These are phyloP conservation scores for Quillaja saponaria DNA, from an alignment of 306 rosid genomes.

Conservation along the genomic window DNA sequence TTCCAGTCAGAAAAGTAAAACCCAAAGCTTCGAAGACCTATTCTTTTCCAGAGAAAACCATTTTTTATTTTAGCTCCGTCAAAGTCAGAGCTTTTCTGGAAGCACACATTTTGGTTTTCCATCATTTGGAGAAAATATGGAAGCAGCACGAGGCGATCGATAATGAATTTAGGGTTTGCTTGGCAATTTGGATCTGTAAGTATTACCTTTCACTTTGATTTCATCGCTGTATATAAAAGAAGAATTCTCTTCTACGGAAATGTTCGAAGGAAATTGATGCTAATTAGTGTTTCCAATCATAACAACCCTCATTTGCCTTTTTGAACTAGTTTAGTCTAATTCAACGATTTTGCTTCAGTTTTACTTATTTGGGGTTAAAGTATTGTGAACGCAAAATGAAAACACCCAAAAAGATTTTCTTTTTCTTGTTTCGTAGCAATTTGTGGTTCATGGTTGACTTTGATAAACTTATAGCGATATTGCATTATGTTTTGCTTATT, in stretches of 20 bases:
- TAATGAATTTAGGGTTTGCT: constrained; percentile 54
- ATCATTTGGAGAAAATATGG: neutral
- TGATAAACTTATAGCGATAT: neutral
- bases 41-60: neutral
- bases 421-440: neutral
- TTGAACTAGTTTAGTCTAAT: neutral
- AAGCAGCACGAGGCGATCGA: constrained; percentile 9
- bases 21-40: too few species aligned
- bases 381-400: neutral
- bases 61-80: neutral
- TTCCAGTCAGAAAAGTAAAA: too few species aligned
- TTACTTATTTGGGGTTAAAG: constrained; percentile 1
- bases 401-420: neutral
- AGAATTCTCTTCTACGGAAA: neutral
- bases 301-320: constrained; percentile 20
- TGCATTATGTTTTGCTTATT: neutral
- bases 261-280: neutral
- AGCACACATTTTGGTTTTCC: constrained; percentile 2
- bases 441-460: neutral
- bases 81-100: neutral
- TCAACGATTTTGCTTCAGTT: constrained; percentile 8
- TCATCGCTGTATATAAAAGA: neutral
- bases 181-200: constrained; percentile 42
- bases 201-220: constrained; percentile 3
- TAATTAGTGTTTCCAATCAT: neutral